These are phyloP conservation scores for Coemansia sp. DNA, from an alignment of 192 early-diverging fungal genomes.

Conservation along the genomic window DNA sequence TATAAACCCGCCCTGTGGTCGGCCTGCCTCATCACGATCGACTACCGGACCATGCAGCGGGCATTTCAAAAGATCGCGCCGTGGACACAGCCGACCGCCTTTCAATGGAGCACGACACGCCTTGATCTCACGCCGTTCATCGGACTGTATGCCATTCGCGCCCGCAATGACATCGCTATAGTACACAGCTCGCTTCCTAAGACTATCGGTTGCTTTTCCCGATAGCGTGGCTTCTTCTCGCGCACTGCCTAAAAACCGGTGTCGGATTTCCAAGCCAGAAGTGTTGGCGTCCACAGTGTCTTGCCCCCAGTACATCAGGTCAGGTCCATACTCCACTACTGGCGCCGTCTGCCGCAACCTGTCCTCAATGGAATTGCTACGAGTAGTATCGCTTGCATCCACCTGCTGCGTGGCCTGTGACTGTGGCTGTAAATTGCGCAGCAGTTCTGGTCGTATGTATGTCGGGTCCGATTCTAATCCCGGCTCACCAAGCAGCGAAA, in stretches of 20 bases:
- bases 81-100: constrained; percentile 63
- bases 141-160: background rate
- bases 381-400: constrained; percentile 11
- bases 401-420: no score
- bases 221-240: constrained; percentile 63
- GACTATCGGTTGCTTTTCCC: constrained; percentile 50
- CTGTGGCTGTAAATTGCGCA: constrained; percentile 7
- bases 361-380: constrained; percentile 39
- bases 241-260: constrained; percentile 67
- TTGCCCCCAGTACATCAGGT: constrained; percentile 69
- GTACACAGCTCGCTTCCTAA: constrained; percentile 62
- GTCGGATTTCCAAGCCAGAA: constrained; percentile 58
- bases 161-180: constrained; percentile 33
- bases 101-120: constrained; percentile 66
- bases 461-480: constrained; percentile 27
- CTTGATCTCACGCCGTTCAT: constrained; percentile 45
- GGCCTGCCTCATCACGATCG: constrained; percentile 61
- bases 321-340: constrained; percentile 65
- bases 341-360: constrained; percentile 62
- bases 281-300: constrained; percentile 61
- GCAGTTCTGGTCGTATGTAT: constrained; percentile 14
- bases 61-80: constrained; percentile 67
- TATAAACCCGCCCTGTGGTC: constrained; percentile 4
- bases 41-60: constrained; percentile 67
- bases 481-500: constrained; percentile 32